These are phyloP conservation scores for Pseudocercospora crystallina DNA, from an alignment of 2,329 filamentous ascomycete genomes.

Conservation along the genomic window DNA sequence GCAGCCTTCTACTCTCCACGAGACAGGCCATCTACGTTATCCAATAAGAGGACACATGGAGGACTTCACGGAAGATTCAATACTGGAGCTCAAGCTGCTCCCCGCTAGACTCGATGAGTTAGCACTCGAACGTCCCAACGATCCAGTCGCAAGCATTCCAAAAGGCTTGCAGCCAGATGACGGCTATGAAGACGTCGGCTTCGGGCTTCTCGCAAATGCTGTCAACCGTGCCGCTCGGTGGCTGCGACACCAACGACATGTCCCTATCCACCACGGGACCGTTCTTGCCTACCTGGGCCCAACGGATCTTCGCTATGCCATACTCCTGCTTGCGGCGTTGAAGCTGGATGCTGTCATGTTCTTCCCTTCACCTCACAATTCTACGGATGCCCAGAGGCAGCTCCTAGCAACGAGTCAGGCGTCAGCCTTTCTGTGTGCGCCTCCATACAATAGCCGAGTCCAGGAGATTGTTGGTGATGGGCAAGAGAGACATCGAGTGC, in stretches of 20 bases:
- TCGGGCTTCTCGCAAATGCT: slow-evolving; percentile 1
- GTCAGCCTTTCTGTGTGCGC: neutral
- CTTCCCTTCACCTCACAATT: slow-evolving; percentile 4
- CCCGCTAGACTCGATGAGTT: too few relatives aligned
- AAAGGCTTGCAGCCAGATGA: too few relatives aligned
- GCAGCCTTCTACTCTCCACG: too few relatives aligned
- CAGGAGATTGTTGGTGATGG: neutral
- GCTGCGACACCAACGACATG: neutral
- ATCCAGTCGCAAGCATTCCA: too few relatives aligned
- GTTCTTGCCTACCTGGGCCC: slow-evolving; percentile 4
- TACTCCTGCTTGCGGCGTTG: slow-evolving; percentile 2
- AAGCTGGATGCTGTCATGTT: slow-evolving; percentile 1
- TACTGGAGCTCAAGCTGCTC: too few relatives aligned
- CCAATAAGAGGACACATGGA: too few relatives aligned
- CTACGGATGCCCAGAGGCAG: neutral
- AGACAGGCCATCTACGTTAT: too few relatives aligned
- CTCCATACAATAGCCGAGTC: too few relatives aligned
- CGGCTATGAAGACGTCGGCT: slow-evolving; percentile 4
- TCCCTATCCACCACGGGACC: neutral
- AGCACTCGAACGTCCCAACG: too few relatives aligned
- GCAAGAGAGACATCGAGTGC: neutral
- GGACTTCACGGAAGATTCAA: too few relatives aligned
- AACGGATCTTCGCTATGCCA: slow-evolving; percentile 5
- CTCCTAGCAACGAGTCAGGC: neutral
- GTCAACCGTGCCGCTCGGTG: slow-evolving; percentile 4